Evolutionary conservation across 2,329 filamentous ascomycete species (phyloP).

Genomic region (Hypoxylon rubiginosum): DNA sequence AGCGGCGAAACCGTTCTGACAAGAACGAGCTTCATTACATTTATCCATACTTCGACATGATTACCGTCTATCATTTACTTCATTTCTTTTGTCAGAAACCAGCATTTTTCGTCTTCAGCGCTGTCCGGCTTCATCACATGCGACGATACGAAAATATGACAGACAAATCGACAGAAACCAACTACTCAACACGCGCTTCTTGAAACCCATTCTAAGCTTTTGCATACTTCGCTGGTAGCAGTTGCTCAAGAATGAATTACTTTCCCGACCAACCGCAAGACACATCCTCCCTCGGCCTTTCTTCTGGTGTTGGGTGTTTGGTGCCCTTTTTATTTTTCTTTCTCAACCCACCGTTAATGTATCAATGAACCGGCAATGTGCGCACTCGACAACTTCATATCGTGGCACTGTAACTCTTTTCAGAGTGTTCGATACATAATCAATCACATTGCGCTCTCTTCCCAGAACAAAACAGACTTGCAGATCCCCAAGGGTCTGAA

Average conservation of each 20-base stretch:
- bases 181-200: constrained; percentile 30
- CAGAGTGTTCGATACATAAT: constrained; percentile 18
- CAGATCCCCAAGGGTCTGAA: constrained; percentile 35
- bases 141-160: constrained; percentile 50
- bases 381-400: constrained; percentile 13
- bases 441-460: constrained; percentile 18
- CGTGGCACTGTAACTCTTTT: constrained; percentile 9
- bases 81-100: constrained; percentile 54
- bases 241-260: constrained; percentile 20
- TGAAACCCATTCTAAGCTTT: constrained; percentile 34
- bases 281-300: constrained; percentile 41
- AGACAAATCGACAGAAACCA: constrained; percentile 43
- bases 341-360: constrained; percentile 49
- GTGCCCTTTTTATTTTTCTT: constrained; percentile 42
- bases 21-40: constrained; percentile 10
- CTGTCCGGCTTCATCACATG: constrained; percentile 48
- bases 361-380: constrained; percentile 50
- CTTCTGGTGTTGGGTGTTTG: constrained; percentile 50
- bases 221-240: constrained; percentile 32
- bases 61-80: constrained; percentile 42
- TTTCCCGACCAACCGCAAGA: constrained; percentile 44
- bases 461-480: constrained; percentile 28
- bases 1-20: constrained; percentile 18
- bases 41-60: constrained; percentile 45
- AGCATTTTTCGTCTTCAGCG: constrained; percentile 46